These are phyloP conservation scores for Leccinum arenicola DNA, from an alignment of 768 basidiomycete species.

Conservation along the genomic window DNA sequence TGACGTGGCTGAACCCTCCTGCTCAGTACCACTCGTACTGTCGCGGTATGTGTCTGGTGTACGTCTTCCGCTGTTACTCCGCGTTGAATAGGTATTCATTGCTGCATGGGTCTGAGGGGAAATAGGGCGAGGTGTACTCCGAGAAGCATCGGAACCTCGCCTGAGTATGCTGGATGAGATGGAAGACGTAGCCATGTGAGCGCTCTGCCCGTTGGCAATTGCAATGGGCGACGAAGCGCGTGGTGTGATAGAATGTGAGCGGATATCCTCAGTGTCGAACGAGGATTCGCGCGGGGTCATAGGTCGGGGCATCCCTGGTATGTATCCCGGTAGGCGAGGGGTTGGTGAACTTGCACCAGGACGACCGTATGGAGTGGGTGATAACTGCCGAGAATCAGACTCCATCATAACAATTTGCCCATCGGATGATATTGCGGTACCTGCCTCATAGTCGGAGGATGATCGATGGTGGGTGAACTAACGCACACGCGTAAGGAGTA, in stretches of 20 bases:
- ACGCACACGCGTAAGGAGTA: slow-evolving; percentile 20
- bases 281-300: slow-evolving; percentile 81
- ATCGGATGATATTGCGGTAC: slow-evolving; percentile 71
- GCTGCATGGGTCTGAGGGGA: slow-evolving; percentile 44
- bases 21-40: slow-evolving; percentile 33
- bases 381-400: slow-evolving; percentile 50
- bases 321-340: slow-evolving; percentile 72
- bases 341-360: slow-evolving; percentile 50
- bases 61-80: slow-evolving; percentile 61
- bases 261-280: slow-evolving; percentile 68
- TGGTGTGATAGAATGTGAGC: slow-evolving; percentile 69
- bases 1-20: slow-evolving; percentile 48
- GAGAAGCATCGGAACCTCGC: slow-evolving; percentile 58
- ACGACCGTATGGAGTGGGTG: slow-evolving; percentile 55
- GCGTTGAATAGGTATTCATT: slow-evolving; percentile 47
- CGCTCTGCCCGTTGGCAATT: slow-evolving; percentile 31
- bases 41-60: slow-evolving; percentile 55
- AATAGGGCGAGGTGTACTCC: slow-evolving; percentile 43
- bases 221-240: slow-evolving; percentile 69
- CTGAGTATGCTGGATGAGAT: slow-evolving; percentile 40
- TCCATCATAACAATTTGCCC: slow-evolving; percentile 43
- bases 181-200: slow-evolving; percentile 36
- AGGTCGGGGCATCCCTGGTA: slow-evolving; percentile 87
- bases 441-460: slow-evolving; percentile 51
- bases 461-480: slow-evolving; percentile 31